Conservation (phyloP, 768 basidiomycete genomes). For the Lactarius akahatsu region DNA sequence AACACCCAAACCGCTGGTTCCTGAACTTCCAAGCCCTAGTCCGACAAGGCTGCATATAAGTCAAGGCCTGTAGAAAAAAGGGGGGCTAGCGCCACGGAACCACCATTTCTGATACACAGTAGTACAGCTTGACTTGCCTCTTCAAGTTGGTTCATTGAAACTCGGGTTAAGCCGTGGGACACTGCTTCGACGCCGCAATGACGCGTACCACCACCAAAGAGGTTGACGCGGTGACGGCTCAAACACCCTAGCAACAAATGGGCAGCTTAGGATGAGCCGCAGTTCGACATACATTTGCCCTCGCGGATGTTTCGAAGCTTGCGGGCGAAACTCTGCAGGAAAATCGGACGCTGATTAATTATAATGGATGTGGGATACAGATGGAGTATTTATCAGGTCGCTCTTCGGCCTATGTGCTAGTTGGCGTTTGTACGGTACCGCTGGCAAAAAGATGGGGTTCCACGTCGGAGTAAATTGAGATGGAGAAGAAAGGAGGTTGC, state of each 20-base stretch:
- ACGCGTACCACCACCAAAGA: neutral
- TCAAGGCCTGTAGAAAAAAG: too few relatives aligned
- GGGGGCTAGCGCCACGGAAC: neutral
- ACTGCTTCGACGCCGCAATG: neutral
- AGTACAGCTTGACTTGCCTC: neutral
- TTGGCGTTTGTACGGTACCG: too few relatives aligned
- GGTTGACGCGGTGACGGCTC: neutral
- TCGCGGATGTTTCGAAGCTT: neutral
- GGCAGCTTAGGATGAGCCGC: neutral
- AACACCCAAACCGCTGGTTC: neutral
- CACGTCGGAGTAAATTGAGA: too few relatives aligned
- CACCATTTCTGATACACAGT: neutral
- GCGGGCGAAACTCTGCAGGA: neutral
- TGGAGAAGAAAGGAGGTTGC: too few relatives aligned
- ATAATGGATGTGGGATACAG: neutral
- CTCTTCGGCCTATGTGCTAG: neutral
- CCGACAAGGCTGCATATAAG: neutral
- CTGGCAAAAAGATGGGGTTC: too few relatives aligned
- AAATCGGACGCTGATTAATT: neutral
- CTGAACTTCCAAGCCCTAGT: neutral
- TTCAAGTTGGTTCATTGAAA: neutral
- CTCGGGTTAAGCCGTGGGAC: neutral
- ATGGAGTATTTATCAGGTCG: neutral
- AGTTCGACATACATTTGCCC: neutral
- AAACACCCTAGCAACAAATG: neutral